Evolutionary conservation across 768 basidiomycete species (phyloP), one percentile per base, ranked within the genome.

Genomic region (Postia placenta): DNA sequence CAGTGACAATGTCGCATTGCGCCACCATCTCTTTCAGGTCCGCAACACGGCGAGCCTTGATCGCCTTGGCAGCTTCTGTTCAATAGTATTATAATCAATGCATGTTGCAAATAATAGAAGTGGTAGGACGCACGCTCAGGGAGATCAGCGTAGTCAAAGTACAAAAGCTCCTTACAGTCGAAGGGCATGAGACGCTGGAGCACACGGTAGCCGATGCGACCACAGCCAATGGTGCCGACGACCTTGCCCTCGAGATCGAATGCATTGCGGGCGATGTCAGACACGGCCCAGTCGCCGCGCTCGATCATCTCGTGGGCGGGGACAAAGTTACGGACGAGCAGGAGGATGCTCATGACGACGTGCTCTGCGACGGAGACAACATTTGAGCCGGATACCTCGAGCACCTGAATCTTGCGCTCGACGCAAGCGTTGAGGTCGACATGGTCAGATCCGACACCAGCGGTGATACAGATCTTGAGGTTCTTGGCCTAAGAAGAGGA

Each of bases 281-380:
- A 87, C 42, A 92, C 91, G 65, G 85, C 74, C 92, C 93, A 95
- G 59, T 89, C 85, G 39, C 89, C 88, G 27, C 76, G 74, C 56
- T 88, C 80, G 55, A 91, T 86, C 85, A 88, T 87, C 80, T 93
- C 88, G 65, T 93, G 91, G 7, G 87, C 88, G 20, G 86, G 87
- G 22, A 85, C 74, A 58, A 86, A 92, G 80, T 95, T 95, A 63
- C 91, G 81, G 62, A 95, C 91, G 48, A 94, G 83, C 33, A 89
- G 71, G 43, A 95, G 81, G 56, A 95, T 94, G 65, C 81, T 84
- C 90, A 92, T 92, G 49, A 91, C 67, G 51, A 90, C 90, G 65
- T 92, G 89, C 67, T 94, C 92, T 39, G 91, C 92, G 37, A 94
- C 92, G 11, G 88, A 92, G 45, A 85, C 85, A 46, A 93, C 92